Base-by-base conservation (phyloP, 1,284 basidiomycete species). In the Papiliotrema terrestris region DNA sequence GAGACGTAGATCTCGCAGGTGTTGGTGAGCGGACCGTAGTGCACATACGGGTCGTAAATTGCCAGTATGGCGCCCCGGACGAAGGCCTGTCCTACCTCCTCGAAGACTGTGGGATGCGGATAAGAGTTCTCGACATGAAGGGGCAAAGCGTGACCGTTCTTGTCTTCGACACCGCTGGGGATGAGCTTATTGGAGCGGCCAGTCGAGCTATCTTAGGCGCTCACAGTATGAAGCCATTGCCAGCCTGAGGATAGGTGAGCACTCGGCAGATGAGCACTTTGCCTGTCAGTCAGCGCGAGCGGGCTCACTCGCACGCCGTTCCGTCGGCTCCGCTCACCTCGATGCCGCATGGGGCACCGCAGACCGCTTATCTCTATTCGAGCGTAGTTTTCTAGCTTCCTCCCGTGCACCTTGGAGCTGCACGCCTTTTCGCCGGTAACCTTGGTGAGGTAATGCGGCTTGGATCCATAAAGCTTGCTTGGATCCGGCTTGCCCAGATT, bases 281-380 rank as follows among this genome's bases (percentile, higher is more conserved):
- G 8, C 49, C 49, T 50, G 25, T 3, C 11, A n/a, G 6, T 32
- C 29, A 32, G 29, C 29, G 29, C 29, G 29, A 32, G 6, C 6
- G 29, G 11, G 11, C 5, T 11, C 29, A 11, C 6, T 32, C 29
- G 29, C 6, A 26, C n/a, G 8, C 8, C 17, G 43, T 45, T 19
- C 25, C 4, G 15, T 15, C 8, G 19, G 22, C 38, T 3, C 14
- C 14, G 19, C 49, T 41, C 49, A 50, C 49, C 49, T 11, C 8
- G 13, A 32, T 50, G 49, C n/a, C 41, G 13, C 49, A n/a, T 41
- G 49, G 22, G 49, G 41, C 49, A 50, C 11, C 41, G 20, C 49
- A 50, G 11, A 32, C 5, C 29, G 29, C 29, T 11, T 32, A 32
- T 32, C 6, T 32, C 29, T 5, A 32, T 32, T 5, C 6, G 29